Conservation (phyloP, 2,329 filamentous ascomycete species). For the Dryadomyces sulphureus region DNA sequence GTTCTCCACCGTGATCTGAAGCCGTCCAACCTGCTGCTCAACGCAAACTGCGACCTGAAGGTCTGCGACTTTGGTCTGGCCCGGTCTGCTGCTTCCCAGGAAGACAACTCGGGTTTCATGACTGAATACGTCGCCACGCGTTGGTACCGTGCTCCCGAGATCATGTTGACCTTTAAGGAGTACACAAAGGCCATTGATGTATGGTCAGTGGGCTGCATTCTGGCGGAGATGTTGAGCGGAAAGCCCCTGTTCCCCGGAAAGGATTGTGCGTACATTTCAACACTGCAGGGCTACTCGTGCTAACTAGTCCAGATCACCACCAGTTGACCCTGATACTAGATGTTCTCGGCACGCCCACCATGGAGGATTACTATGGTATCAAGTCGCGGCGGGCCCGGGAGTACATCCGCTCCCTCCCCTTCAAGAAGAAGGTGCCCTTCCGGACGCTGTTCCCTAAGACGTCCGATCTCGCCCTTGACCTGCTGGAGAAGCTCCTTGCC, state of each 20-base stretch:
- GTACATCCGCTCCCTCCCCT: constrained; percentile 94
- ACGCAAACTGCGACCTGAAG: constrained; percentile 97
- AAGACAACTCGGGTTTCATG: constrained; percentile 99
- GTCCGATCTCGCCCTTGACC: constrained; percentile 87
- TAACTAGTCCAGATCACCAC: constrained; percentile 62
- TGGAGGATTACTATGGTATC: constrained; percentile 99
- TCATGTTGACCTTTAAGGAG: constrained; percentile 99
- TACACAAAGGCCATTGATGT: constrained; percentile 99
- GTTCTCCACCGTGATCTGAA: constrained; percentile 95
- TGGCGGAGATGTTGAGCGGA: constrained; percentile 97
- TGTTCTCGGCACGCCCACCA: constrained; percentile 92
- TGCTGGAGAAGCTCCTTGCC: constrained; percentile 87
- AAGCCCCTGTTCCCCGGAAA: constrained; percentile 98
- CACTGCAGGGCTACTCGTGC: neutral
- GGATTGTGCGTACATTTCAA: constrained; percentile 57
- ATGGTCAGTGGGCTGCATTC: constrained; percentile 95
- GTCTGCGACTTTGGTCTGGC: constrained; percentile 97
- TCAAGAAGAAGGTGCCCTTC: constrained; percentile 99
- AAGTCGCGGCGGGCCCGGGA: constrained; percentile 94
- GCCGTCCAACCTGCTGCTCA: constrained; percentile 89
- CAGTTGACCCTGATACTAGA: constrained; percentile 94
- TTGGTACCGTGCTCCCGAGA: constrained; percentile 98
- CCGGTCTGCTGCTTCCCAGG: constrained; percentile 86
- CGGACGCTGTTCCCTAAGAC: constrained; percentile 96
- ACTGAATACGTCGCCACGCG: constrained; percentile 99